Percentiles rank a stretch among this genome's conserved stretches.
These are phyloP conservation scores for Cryptococcus maquisensis DNA, from an alignment of 1,284 basidiomycete species.

Conservation along the genomic window DNA sequence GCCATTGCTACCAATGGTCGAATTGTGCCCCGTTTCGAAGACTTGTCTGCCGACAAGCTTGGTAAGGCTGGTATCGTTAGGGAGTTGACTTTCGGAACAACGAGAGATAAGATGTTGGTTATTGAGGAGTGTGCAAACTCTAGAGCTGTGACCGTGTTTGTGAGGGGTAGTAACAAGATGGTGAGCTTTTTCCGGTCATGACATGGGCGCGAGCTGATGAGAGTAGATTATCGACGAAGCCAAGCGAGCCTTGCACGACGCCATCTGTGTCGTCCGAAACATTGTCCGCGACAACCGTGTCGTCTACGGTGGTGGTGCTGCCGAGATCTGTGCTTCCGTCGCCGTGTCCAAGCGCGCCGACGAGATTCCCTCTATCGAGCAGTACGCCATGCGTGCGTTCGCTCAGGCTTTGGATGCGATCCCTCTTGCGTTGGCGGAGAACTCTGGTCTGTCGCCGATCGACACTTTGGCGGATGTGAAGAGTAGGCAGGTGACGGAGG, in stretches of 20 bases:
- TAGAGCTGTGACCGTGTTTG: conserved; percentile 94
- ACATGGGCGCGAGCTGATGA: neutral
- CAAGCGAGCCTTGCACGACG: conserved; percentile 94
- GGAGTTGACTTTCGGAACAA: conserved; percentile 94
- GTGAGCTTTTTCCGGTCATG: conserved; percentile 50
- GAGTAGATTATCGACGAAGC: conserved; percentile 94
- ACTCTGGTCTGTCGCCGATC: conserved; percentile 93
- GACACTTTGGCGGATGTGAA: conserved; percentile 94
- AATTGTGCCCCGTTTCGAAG: conserved; percentile 97
- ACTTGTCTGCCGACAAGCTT: conserved; percentile 84
- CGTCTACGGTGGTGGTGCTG: conserved; percentile 96
- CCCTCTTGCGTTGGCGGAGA: conserved; percentile 93
- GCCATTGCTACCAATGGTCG: conserved; percentile 98
- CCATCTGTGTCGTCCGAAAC: conserved; percentile 95
- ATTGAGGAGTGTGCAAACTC: conserved; percentile 98
- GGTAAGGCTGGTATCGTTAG: conserved; percentile 89
- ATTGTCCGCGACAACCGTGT: conserved; percentile 92
- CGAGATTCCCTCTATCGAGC: conserved; percentile 94
- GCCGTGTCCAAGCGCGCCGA: conserved; percentile 93
- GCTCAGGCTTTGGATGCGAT: conserved; percentile 87
- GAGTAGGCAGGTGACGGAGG: conserved; percentile 85
- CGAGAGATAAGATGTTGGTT: conserved; percentile 97
- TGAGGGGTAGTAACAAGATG: conserved; percentile 98
- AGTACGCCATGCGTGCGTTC: conserved; percentile 99
- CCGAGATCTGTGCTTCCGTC: conserved; percentile 91